Conservation (phyloP, 1,139 yeast genomes). For the Scheffersomyces lignicola region DNA sequence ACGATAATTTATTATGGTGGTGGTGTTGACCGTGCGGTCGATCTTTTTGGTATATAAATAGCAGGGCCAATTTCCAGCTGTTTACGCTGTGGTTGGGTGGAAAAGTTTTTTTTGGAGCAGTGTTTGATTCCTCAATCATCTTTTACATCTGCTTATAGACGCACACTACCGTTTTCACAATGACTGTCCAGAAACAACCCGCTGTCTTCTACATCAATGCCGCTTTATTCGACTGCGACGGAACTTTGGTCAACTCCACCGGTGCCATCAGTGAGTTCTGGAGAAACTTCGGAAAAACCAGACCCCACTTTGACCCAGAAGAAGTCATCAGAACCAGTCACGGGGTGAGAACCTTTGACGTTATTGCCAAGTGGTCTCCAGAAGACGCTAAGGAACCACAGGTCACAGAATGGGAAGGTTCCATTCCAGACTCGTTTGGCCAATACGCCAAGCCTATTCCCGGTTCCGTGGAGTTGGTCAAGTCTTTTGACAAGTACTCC, state of each 20-base stretch:
- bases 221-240: conserved; percentile 78
- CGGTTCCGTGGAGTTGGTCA: conserved; percentile 68
- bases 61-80: too few species aligned
- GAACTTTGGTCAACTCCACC: conserved; percentile 80
- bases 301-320: conserved; percentile 70
- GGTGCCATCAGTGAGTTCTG: conserved; percentile 82
- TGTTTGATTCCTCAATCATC: background rate
- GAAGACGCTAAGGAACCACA: conserved; percentile 67
- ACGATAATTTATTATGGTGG: too few species aligned
- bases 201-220: conserved; percentile 49
- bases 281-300: conserved; percentile 67
- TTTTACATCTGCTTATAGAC: background rate
- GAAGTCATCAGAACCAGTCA: conserved; percentile 74
- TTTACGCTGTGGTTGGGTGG: too few species aligned
- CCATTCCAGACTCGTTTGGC: conserved; percentile 72
- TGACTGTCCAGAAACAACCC: conserved; percentile 38
- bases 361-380: conserved; percentile 72
- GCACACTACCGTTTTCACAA: conserved; percentile 7
- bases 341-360: conserved; percentile 82
- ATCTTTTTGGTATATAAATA: too few species aligned
- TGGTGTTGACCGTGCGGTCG: too few species aligned
- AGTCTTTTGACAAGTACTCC: conserved; percentile 48
- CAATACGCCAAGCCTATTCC: conserved; percentile 71
- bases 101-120: too few species aligned
- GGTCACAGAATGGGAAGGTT: conserved; percentile 68